A percentile compares a stretch with the other conserved stretches of the same genome.
Conservation (phyloP, 768 basidiomycete species). For the Gloeophyllum trabeum region DNA sequence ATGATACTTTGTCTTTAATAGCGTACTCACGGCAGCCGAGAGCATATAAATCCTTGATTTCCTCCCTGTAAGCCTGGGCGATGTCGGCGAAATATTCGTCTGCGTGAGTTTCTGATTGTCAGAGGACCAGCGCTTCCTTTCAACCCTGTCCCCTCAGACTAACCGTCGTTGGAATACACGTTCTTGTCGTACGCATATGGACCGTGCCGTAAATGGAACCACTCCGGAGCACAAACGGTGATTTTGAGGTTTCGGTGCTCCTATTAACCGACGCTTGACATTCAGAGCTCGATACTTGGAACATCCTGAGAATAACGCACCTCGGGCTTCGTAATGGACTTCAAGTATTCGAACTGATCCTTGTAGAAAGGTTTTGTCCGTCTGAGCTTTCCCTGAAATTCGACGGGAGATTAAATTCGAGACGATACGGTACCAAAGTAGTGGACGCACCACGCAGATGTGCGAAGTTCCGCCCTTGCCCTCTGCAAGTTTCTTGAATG, state of each 20-base stretch:
- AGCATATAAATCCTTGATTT: slow-evolving; percentile 31
- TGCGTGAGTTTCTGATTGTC: no score
- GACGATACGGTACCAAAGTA: neutral
- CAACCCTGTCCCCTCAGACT: slow-evolving; percentile 6
- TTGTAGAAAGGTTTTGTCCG: slow-evolving; percentile 51
- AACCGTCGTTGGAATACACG: slow-evolving; percentile 52
- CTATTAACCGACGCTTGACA: slow-evolving; percentile 22
- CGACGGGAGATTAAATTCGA: neutral
- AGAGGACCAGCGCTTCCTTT: slow-evolving; percentile 2
- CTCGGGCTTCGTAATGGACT: slow-evolving; percentile 42
- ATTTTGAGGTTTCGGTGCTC: slow-evolving; percentile 62
- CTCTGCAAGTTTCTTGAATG: slow-evolving; percentile 17
- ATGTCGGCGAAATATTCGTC: slow-evolving; percentile 39
- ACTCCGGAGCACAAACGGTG: slow-evolving; percentile 60
- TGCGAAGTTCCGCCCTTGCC: slow-evolving; percentile 21
- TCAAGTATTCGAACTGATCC: slow-evolving; percentile 52
- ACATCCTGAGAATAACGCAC: slow-evolving; percentile 20
- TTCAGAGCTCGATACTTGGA: neutral
- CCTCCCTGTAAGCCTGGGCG: slow-evolving; percentile 31
- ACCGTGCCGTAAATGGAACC: slow-evolving; percentile 63
- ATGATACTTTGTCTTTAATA: slow-evolving; percentile 6
- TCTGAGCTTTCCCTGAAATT: slow-evolving; percentile 53
- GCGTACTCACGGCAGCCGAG: slow-evolving; percentile 21
- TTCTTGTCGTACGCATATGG: slow-evolving; percentile 45
- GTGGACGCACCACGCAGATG: slow-evolving; percentile 14